phyloP scores from a whole-genome alignment of 2,329 filamentous ascomycete genomes.

The Helotiales sp. region DNA sequence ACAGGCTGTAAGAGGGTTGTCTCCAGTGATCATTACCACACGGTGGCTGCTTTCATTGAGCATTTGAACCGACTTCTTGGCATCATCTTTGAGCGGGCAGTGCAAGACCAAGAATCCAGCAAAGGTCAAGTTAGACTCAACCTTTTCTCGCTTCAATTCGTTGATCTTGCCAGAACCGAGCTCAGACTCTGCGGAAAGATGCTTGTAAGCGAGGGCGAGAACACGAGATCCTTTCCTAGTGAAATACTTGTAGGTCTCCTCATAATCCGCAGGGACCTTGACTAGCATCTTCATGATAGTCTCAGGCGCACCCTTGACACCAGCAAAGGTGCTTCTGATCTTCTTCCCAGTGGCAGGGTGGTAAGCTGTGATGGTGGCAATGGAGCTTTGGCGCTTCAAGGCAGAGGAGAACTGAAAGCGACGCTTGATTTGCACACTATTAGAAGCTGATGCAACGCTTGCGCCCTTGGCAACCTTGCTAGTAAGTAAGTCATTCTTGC shows the following conservation, averaged over 20 bases:
- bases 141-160: conserved; percentile 88
- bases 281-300: conserved; percentile 94
- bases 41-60: conserved; percentile 98
- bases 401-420: conserved; percentile 98
- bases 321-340: conserved; percentile 83
- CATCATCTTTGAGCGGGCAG: conserved; percentile 94
- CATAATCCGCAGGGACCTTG: conserved; percentile 80
- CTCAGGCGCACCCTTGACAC: conserved; percentile 95
- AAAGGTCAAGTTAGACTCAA: conserved; percentile 82
- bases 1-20: conserved; percentile 94
- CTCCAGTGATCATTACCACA: conserved; percentile 98
- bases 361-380: conserved; percentile 76
- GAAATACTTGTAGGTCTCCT: conserved; percentile 98
- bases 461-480: conserved; percentile 58
- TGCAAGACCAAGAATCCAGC: conserved; percentile 95
- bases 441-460: conserved; percentile 50
- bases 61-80: conserved; percentile 91
- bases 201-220: conserved; percentile 90
- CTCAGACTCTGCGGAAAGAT: conserved; percentile 78
- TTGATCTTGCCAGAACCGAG: conserved; percentile 85
- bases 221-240: conserved; percentile 94
- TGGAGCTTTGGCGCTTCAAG: conserved; percentile 91
- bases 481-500: conserved; percentile 80
- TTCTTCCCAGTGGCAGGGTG: conserved; percentile 74
- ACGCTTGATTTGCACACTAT: conserved; percentile 90